These are phyloP conservation scores for Cladosporium sp. DNA, from an alignment of 2,329 filamentous ascomycete species.

Conservation along the genomic window DNA sequence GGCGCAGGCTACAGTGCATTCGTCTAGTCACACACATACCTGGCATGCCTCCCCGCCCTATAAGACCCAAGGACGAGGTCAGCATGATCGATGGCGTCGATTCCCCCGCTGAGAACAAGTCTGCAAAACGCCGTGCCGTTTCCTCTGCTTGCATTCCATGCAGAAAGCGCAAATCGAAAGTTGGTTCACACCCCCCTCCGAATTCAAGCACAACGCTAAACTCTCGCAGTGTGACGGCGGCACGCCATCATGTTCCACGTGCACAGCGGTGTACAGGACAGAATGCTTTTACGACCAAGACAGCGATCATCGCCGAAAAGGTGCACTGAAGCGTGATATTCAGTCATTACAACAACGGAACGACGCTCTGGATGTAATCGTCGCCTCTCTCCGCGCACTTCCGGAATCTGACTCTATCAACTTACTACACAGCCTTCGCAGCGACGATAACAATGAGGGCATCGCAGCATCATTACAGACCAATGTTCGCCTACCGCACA, in stretches of 20 bases:
- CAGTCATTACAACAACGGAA: conserved; percentile 32
- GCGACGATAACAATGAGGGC: conserved; percentile 34
- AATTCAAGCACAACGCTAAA: not conserved
- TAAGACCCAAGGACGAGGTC: conserved; percentile 28
- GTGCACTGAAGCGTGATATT: conserved; percentile 36
- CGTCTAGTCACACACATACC: not conserved
- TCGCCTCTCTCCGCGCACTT: conserved; percentile 38
- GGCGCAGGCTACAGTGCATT: not conserved
- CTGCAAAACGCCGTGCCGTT: conserved; percentile 31
- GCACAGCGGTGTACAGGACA: conserved; percentile 45
- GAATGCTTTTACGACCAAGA: conserved; percentile 46
- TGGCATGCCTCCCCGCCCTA: conserved; percentile 28
- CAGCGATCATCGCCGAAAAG: conserved; percentile 42
- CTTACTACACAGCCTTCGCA: conserved; percentile 39
- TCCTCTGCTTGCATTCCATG: conserved; percentile 45
- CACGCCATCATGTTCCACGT: conserved; percentile 45
- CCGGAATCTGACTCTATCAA: conserved; percentile 40
- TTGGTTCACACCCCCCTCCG: conserved; percentile 17
- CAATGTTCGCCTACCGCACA: conserved; percentile 32
- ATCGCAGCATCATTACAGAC: conserved; percentile 37
- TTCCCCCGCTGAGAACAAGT: conserved; percentile 23
- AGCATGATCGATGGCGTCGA: conserved; percentile 16
- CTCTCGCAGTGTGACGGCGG: conserved; percentile 43
- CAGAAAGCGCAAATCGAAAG: conserved; percentile 46
- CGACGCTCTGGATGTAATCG: conserved; percentile 35